Evolutionary conservation across 768 basidiomycete species (phyloP).

Genomic region (Sarcomyxa edulis): DNA sequence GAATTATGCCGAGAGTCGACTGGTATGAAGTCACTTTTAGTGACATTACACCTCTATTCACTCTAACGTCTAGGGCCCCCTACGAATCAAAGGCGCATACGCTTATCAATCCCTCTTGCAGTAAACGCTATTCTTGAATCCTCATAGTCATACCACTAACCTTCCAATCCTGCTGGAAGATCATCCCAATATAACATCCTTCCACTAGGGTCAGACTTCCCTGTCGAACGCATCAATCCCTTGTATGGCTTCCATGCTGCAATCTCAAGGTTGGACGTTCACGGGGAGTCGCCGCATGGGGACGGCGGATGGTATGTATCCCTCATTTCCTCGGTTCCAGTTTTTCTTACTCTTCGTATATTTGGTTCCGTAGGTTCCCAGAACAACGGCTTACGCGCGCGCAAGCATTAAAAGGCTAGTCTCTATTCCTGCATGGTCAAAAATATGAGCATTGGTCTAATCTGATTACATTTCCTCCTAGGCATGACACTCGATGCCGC

Average conservation of each 20-base stretch:
- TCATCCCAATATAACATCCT: slow-evolving; percentile 50
- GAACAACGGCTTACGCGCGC: slow-evolving; percentile 69
- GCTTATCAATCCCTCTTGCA: slow-evolving; percentile 77
- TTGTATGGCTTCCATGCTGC: slow-evolving; percentile 89
- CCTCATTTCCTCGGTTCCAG: slow-evolving; percentile 2
- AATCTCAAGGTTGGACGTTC: slow-evolving; percentile 60
- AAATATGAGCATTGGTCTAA: no score
- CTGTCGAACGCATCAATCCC: slow-evolving; percentile 88
- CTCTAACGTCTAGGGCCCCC: slow-evolving; percentile 51
- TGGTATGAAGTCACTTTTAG: slow-evolving; percentile 41
- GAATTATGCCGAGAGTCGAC: slow-evolving; percentile 82
- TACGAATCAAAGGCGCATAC: slow-evolving; percentile 84
- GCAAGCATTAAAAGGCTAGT: slow-evolving; percentile 81
- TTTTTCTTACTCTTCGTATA: neutral
- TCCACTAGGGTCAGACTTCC: slow-evolving; percentile 91
- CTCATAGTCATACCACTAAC: neutral
- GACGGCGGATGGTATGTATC: slow-evolving; percentile 67
- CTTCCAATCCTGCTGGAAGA: slow-evolving; percentile 21
- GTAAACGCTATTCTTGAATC: no score
- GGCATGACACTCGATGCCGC: slow-evolving; percentile 91
- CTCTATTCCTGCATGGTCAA: no score
- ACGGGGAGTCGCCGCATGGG: slow-evolving; percentile 82
- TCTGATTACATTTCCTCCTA: no score
- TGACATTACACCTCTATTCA: neutral
- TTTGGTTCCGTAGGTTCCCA: slow-evolving; percentile 82